Conservation (phyloP, 257 asterid species). For the Linaria vulgaris region DNA sequence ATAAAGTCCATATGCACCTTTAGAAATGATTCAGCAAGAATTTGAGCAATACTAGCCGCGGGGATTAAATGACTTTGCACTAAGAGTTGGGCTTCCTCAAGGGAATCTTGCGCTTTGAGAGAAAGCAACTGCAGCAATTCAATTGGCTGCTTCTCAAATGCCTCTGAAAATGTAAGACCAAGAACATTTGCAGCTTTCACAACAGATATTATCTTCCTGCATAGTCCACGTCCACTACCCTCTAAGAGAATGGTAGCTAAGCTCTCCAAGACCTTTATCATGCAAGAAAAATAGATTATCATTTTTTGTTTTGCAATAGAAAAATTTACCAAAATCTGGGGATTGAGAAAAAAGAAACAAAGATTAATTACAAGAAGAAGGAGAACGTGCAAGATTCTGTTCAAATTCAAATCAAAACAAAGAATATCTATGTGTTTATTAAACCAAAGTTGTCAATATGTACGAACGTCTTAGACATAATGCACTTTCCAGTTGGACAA, state of each 20-base stretch:
- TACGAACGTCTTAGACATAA: too few relatives aligned
- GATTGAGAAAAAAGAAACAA: too few relatives aligned
- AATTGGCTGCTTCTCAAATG: conserved; percentile 88
- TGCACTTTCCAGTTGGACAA: too few relatives aligned
- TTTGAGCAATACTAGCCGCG: conserved; percentile 94
- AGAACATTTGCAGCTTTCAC: conserved; percentile 88
- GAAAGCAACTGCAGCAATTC: conserved; percentile 88
- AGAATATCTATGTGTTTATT: too few relatives aligned
- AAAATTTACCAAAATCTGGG: conserved; percentile 12
- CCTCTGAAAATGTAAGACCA: conserved; percentile 89
- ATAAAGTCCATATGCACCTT: conserved; percentile 50
- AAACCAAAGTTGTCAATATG: too few relatives aligned
- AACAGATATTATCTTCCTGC: conserved; percentile 77
- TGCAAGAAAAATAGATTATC: conserved; percentile 19
- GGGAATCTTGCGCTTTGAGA: conserved; percentile 97
- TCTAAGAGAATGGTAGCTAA: conserved; percentile 55
- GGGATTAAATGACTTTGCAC: conserved; percentile 86
- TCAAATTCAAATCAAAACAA: too few relatives aligned
- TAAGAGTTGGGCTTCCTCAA: conserved; percentile 82
- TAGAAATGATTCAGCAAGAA: conserved; percentile 92
- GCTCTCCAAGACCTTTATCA: conserved; percentile 69
- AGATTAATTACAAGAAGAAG: too few relatives aligned
- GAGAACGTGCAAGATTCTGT: too few relatives aligned
- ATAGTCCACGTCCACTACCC: conserved; percentile 82
- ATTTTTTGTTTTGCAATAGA: conserved; percentile 3